These are phyloP conservation scores for Penicillium bovifimosum DNA, from an alignment of 495 filamentous ascomycete genomes.

Conservation along the genomic window DNA sequence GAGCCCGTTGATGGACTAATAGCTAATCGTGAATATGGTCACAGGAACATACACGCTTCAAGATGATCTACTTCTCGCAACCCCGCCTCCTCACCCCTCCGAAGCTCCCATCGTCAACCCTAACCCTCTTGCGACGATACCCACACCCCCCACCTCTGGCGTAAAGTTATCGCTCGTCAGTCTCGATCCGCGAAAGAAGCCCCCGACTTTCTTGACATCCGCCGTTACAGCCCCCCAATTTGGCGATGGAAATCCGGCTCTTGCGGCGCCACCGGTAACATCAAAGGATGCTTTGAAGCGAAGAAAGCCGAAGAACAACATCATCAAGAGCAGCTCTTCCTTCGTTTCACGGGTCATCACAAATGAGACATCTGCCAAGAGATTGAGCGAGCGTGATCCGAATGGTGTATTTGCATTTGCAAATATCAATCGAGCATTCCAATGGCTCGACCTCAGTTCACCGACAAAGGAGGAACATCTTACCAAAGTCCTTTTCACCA, in stretches of 20 bases:
- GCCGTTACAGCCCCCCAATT: slow-evolving; percentile 58
- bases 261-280: slow-evolving; percentile 44
- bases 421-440: slow-evolving; percentile 89
- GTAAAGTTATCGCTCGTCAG: slow-evolving; percentile 78
- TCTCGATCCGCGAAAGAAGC: slow-evolving; percentile 55
- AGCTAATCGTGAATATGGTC: slow-evolving; percentile 10
- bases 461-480: slow-evolving; percentile 68
- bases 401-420: slow-evolving; percentile 87
- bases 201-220: slow-evolving; percentile 45
- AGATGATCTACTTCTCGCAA: slow-evolving; percentile 88
- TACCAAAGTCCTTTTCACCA: slow-evolving; percentile 93
- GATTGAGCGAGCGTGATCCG: slow-evolving; percentile 66
- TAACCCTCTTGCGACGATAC: slow-evolving; percentile 83
- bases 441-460: slow-evolving; percentile 69
- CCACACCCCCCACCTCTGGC: slow-evolving; percentile 72
- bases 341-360: slow-evolving; percentile 94
- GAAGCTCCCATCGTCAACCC: slow-evolving; percentile 79
- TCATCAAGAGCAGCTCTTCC: slow-evolving; percentile 95
- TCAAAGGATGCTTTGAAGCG: slow-evolving; percentile 74
- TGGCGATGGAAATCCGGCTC: slow-evolving; percentile 77
- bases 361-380: slow-evolving; percentile 72
- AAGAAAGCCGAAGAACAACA: slow-evolving; percentile 93
- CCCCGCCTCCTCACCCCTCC: slow-evolving; percentile 89
- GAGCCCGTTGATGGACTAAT: not conserved
- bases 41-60: slow-evolving; percentile 83